A percentile compares a stretch with the other conserved stretches of the same genome.
phyloP scores from a whole-genome alignment of 2,329 filamentous ascomycete species.

The Zymoseptoria ardabiliae region DNA sequence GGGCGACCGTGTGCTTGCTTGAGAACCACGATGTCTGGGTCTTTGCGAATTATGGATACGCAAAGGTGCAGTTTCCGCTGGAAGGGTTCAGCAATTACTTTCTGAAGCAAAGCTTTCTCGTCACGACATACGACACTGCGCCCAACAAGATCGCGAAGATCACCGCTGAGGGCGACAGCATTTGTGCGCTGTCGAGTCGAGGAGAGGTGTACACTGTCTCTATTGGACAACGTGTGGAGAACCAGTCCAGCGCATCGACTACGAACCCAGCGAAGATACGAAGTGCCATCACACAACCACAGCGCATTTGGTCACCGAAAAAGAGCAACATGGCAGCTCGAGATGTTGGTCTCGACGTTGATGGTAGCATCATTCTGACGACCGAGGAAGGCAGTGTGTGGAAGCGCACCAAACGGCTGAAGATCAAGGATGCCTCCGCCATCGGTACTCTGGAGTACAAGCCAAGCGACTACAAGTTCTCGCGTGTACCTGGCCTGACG shows the following conservation, averaged over 20 bases:
- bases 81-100: constrained; percentile 66
- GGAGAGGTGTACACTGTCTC: constrained; percentile 85
- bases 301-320: constrained; percentile 80
- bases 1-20: constrained; percentile 76
- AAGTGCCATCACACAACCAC: constrained; percentile 67
- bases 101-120: constrained; percentile 57
- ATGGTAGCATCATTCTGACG: constrained; percentile 90
- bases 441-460: constrained; percentile 49
- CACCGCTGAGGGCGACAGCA: constrained; percentile 79
- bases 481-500: constrained; percentile 80
- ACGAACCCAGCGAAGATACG: constrained; percentile 90
- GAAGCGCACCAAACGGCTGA: constrained; percentile 75
- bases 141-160: constrained; percentile 68
- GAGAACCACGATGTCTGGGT: constrained; percentile 86
- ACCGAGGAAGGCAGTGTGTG: constrained; percentile 90
- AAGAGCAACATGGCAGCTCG: constrained; percentile 77
- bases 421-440: constrained; percentile 61
- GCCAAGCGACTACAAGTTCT: constrained; percentile 90
- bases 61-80: constrained; percentile 76
- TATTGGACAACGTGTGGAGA: constrained; percentile 62
- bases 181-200: constrained; percentile 74
- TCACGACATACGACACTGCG: constrained; percentile 56
- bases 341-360: constrained; percentile 82
- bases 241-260: constrained; percentile 60
- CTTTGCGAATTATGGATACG: constrained; percentile 92